phyloP scores from a whole-genome alignment of 2,329 filamentous ascomycete species.

The Nemania bipapillata region DNA sequence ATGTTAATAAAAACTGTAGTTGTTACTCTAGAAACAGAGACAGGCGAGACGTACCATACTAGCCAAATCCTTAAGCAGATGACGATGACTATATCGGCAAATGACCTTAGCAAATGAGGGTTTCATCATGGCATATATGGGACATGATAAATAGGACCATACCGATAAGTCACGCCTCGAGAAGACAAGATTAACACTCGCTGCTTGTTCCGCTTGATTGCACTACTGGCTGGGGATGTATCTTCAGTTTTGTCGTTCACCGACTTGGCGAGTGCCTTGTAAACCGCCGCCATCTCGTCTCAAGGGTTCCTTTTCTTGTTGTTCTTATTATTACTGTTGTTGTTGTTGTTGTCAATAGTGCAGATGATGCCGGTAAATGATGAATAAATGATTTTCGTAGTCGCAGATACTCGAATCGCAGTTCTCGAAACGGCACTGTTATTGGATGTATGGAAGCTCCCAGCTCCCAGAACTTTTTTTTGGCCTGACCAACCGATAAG shows the following conservation, averaged over 20 bases:
- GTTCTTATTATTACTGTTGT: no score
- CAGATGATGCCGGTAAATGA: no score
- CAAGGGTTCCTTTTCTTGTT: no score
- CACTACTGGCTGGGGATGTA: conserved; percentile 59
- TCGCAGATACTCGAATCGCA: conserved; percentile 4
- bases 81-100: conserved; percentile 75
- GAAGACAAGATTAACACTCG: conserved; percentile 91
- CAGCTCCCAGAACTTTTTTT: conserved; percentile 38
- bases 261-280: conserved; percentile 76
- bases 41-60: conserved; percentile 68
- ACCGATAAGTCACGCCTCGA: conserved; percentile 83
- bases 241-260: conserved; percentile 62
- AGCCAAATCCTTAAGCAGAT: conserved; percentile 89
- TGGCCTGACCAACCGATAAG: conserved; percentile 32
- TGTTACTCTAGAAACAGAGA: neutral
- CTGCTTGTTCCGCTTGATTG: conserved; percentile 74
- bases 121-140: conserved; percentile 53
- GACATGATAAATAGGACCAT: conserved; percentile 19
- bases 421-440: conserved; percentile 12
- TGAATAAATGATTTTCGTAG: neutral
- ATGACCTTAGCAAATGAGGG: conserved; percentile 52
- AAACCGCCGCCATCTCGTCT: conserved; percentile 73
- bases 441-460: conserved; percentile 3
- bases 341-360: no score
- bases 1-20: conserved; percentile 9